Base-by-base conservation (phyloP, 345 rosid genomes). In the Pistacia atlantica region DNA sequence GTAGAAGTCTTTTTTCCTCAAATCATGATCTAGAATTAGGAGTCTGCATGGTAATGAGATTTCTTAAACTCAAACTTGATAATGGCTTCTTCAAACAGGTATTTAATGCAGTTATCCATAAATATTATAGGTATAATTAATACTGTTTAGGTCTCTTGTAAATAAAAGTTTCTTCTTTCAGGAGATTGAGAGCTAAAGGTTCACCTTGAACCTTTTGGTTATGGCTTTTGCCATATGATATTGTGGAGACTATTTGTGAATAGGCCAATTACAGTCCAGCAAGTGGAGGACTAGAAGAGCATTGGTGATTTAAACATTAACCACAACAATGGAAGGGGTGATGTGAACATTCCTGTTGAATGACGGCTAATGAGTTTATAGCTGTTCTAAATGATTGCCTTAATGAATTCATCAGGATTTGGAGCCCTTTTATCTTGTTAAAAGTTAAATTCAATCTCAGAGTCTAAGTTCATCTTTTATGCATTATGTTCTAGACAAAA, bases 361-460 rank as follows among this genome's bases (percentile, higher is more conserved):
- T 42, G 14, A 54, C 51, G 9, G 9, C 42, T 51, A 65, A 46
- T 67, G 56, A 22, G 48, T 12, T 48, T 22, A 38, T 33, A 51
- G 72, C 22, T 13, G 59, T 33, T 68, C 38, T 51, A 16, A 28
- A 13, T 22, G 52, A 52, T 49, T 12, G 4, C 38, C 57, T 28
- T 51, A n/a, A 69, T 69, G 72, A 51, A 33, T 25, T 37, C 45
- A 69, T 69, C 35, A 25, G 45, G 58, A 49, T 17, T 14, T 14
- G 25, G 69, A 25, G 38, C 65, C 54, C 12, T 71, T 58, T 58
- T 58, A 71, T 59, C 16, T 71, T 58, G 12, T 22, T 59, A 13
- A 14, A 42, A 72, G 37, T 2, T 70, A 16, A 16, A 28, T 60
- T 46, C 67, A 46, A 46, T 14, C 25, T 38, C 6, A 56, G 42